Evolutionary conservation across 805 yeast species (phyloP), one percentile per base, ranked within the genome.

Genomic region (Yamadazyma phyllophila): DNA sequence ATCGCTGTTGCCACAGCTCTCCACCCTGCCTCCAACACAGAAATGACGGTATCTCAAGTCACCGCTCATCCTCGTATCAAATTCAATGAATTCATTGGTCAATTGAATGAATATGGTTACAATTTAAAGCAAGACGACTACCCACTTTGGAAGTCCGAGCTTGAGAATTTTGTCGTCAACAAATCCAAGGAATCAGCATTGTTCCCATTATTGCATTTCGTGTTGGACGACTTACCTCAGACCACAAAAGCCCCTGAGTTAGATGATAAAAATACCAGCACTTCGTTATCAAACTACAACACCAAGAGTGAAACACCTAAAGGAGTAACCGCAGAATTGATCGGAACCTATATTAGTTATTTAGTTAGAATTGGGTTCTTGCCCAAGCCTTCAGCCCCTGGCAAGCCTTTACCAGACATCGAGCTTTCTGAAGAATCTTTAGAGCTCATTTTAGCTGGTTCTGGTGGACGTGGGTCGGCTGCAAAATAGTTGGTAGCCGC

Each of bases 181-280:
- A 83, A 77, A 32, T 73, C 83, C 26, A 80, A 82, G 45, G 96
- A 88, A 56, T 84, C 84, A 54, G 98, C 99, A 0, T 74, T 94
- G 51, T 94, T 82, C 71, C 99, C 99, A 47, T 74, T 94, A 57
- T 73, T 94, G 55, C 98, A 94, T 69, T 88, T 94, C 72, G 98
- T 91, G 11, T 75, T 95, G 54, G 99, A 90, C 59, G 84, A 91
- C 61, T 77, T 94, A 59, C 97, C 97, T 6, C 85, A 83, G 50
- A 84, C 83, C 62, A 87, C 98, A 27, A 87, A 83, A 66, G 98
- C 99, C 9, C 98, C 99, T 2, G 97, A 92, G 65, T 76, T 94
- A 52, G 96, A 91, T 59, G 99, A 95, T 56, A 43, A 74, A 4
- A 91, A 94, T 62, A 88, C 98, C 1, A 78, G 74, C n/a, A 62